These are phyloP conservation scores for Lipomyces kockii DNA, from an alignment of 805 yeast species.

Conservation along the genomic window DNA sequence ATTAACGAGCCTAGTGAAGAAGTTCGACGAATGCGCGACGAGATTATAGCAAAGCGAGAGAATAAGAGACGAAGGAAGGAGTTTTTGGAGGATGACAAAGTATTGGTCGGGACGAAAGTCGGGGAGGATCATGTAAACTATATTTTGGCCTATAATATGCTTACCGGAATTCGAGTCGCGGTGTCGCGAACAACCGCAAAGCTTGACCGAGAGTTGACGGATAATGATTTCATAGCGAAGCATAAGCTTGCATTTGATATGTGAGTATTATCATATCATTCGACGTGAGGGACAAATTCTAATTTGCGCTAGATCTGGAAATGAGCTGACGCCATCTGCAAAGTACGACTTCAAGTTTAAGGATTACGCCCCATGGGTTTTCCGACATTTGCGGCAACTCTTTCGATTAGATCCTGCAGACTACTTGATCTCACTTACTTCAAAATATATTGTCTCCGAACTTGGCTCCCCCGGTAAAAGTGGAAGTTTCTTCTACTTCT, in stretches of 20 bases:
- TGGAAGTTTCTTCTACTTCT: slow-evolving; percentile 94
- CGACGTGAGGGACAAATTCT: background rate
- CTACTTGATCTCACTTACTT: slow-evolving; percentile 87
- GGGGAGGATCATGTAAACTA: slow-evolving; percentile 93
- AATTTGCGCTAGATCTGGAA: slow-evolving; percentile 55
- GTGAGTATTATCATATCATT: slow-evolving; percentile 44
- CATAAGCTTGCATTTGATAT: slow-evolving; percentile 86
- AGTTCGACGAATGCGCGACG: slow-evolving; percentile 41
- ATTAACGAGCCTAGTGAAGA: slow-evolving; percentile 31
- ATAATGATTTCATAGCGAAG: slow-evolving; percentile 69
- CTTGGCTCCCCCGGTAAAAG: slow-evolving; percentile 95
- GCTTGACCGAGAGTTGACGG: slow-evolving; percentile 70
- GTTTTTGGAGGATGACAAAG: slow-evolving; percentile 49
- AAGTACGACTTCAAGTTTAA: slow-evolving; percentile 95
- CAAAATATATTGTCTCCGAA: slow-evolving; percentile 89
- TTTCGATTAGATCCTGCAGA: slow-evolving; percentile 96
- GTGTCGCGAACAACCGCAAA: slow-evolving; percentile 88
- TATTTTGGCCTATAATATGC: slow-evolving; percentile 94
- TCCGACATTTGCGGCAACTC: slow-evolving; percentile 75
- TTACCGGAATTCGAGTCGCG: slow-evolving; percentile 94
- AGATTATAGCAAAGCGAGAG: slow-evolving; percentile 44
- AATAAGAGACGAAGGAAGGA: slow-evolving; percentile 39
- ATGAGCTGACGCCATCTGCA: slow-evolving; percentile 88
- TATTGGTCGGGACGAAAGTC: slow-evolving; percentile 77
- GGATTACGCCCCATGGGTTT: slow-evolving; percentile 94